Percentiles rank a stretch among this genome's conserved stretches.
Conservation (phyloP, 768 basidiomycete genomes). For the Phlebiopsis flavidoalba region DNA sequence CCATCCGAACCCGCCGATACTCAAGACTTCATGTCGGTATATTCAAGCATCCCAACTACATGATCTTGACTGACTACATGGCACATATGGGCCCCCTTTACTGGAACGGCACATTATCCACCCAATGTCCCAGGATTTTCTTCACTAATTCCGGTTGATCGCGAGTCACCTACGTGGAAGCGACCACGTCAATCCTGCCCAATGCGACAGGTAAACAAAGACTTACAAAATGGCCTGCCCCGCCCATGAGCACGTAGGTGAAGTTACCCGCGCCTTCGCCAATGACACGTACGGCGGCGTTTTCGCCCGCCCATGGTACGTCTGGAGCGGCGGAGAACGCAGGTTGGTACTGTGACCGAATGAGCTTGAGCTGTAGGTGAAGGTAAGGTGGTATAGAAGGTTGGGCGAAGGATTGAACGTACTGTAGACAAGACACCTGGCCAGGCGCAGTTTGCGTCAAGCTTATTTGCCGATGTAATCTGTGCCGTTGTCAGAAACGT, state of each 20-base stretch:
- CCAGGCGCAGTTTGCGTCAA: constrained; percentile 4
- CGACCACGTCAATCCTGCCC: not conserved
- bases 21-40: no score
- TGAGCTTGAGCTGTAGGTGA: not conserved
- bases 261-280: constrained; percentile 26
- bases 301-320: not conserved
- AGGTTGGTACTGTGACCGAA: not conserved
- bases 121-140: constrained; percentile 19
- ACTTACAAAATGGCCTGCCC: constrained; percentile 29
- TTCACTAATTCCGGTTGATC: constrained; percentile 20
- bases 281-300: constrained; percentile 20
- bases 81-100: not conserved
- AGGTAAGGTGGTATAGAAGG: not conserved
- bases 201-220: not conserved
- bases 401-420: no score
- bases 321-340: not conserved
- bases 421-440: constrained; percentile 1
- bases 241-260: constrained; percentile 24
- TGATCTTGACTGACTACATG: no score
- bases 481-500: not conserved
- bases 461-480: constrained; percentile 6
- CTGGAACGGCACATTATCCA: constrained; percentile 13
- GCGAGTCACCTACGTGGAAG: not conserved
- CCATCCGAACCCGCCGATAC: no score
- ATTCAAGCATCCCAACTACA: no score